phyloP scores from a whole-genome alignment of 163 green algal genomes.

The Volvox carteri region DNA sequence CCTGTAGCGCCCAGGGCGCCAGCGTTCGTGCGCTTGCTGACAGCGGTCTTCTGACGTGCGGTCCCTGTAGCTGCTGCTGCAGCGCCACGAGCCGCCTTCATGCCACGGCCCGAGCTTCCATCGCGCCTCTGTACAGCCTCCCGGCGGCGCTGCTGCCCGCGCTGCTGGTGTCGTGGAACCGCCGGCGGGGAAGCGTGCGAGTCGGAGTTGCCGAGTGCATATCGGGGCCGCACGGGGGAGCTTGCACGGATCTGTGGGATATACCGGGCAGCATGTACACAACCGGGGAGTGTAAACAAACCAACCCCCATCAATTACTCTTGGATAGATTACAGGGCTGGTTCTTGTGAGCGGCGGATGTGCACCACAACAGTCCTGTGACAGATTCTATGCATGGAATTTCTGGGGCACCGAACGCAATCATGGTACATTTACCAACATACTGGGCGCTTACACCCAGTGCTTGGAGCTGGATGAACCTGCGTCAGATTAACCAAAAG shows the following conservation, averaged over 20 bases:
- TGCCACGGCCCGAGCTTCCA: background rate
- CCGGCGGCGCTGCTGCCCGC: background rate
- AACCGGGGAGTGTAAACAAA: too few relatives aligned
- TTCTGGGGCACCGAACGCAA: too few relatives aligned
- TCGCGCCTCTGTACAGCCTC: background rate
- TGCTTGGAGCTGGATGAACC: too few relatives aligned
- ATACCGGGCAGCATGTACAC: background rate
- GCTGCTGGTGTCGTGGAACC: background rate
- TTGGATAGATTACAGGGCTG: too few relatives aligned
- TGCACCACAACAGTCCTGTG: too few relatives aligned
- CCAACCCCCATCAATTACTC: too few relatives aligned
- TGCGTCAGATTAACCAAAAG: too few relatives aligned
- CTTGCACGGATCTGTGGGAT: slow-evolving; percentile 14
- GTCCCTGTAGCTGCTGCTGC: background rate
- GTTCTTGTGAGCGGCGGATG: too few relatives aligned
- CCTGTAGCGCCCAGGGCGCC: background rate
- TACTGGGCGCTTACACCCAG: too few relatives aligned
- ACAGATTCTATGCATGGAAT: too few relatives aligned
- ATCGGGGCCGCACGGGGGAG: slow-evolving; percentile 29
- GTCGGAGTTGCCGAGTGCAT: background rate
- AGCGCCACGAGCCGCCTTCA: background rate
- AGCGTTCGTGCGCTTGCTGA: background rate
- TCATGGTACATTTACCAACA: too few relatives aligned
- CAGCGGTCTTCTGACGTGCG: background rate
- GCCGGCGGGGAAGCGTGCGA: background rate